These are phyloP conservation scores for Teratosphaeria gauchensis DNA, from an alignment of 2,329 filamentous ascomycete species.

Conservation along the genomic window DNA sequence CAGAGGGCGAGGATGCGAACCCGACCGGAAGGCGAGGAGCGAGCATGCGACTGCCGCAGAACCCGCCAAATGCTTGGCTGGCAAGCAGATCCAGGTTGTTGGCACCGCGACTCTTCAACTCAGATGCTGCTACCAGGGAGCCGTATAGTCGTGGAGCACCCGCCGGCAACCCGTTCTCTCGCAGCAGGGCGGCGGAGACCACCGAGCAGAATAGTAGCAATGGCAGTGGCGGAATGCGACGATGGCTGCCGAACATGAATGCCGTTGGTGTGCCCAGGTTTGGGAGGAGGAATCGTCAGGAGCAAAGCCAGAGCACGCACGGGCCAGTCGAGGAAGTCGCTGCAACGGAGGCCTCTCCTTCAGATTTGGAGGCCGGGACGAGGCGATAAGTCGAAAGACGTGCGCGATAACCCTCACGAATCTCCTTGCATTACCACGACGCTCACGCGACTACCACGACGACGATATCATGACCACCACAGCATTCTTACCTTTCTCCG, in stretches of 20 bases:
- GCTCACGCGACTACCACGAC: neutral
- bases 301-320: conserved; percentile 4
- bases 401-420: neutral
- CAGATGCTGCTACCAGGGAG: conserved; percentile 5
- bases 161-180: conserved; percentile 1
- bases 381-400: conserved; percentile 4
- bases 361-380: conserved; percentile 21
- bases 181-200: conserved; percentile 4
- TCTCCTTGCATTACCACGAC: neutral
- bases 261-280: conserved; percentile 14
- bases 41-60: conserved; percentile 10
- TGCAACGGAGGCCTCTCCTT: conserved; percentile 7
- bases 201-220: conserved; percentile 1
- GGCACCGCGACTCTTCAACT: conserved; percentile 16
- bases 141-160: neutral
- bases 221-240: conserved; percentile 12
- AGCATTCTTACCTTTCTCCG: neutral
- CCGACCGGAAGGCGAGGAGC: conserved; percentile 2
- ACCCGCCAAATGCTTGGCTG: conserved; percentile 21
- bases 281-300: conserved; percentile 13
- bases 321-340: conserved; percentile 12
- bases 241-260: conserved; percentile 13
- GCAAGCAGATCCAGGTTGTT: conserved; percentile 15
- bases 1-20: conserved; percentile 40
- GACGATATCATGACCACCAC: neutral